Evolutionary conservation across 257 asterid genomes (phyloP).

Genomic region (Solanum clarkiae): DNA sequence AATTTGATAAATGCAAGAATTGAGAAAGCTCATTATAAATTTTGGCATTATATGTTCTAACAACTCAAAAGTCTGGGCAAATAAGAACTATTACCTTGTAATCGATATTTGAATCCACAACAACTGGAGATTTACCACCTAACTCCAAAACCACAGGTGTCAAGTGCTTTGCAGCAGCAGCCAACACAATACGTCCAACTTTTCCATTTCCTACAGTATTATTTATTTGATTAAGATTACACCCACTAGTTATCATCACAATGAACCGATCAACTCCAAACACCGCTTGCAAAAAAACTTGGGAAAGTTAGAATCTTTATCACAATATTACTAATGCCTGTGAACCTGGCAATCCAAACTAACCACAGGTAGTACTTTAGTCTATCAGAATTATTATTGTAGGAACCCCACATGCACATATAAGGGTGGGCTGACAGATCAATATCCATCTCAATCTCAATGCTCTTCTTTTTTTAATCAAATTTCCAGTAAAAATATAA

Average conservation of each 20-base stretch:
- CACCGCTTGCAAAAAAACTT: neutral
- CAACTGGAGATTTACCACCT: slow-evolving; percentile 76
- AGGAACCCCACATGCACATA: neutral
- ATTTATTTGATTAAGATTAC: neutral
- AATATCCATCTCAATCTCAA: neutral
- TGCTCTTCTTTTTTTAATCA: neutral
- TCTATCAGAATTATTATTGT: neutral
- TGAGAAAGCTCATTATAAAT: neutral
- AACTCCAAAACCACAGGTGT: slow-evolving; percentile 87
- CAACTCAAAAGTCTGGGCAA: neutral
- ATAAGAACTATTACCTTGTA: slow-evolving; percentile 27
- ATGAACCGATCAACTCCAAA: neutral
- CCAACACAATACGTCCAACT: slow-evolving; percentile 66
- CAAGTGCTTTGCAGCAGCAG: slow-evolving; percentile 87
- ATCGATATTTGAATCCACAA: slow-evolving; percentile 61
- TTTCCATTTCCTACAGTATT: slow-evolving; percentile 47
- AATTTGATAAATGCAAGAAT: neutral
- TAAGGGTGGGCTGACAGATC: neutral
- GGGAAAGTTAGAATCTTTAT: neutral
- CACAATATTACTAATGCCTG: neutral
- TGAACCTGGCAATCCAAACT: neutral
- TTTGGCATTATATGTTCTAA: neutral
- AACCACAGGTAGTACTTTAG: neutral
- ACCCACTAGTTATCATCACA: neutral
- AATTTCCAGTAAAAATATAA: neutral